Percentiles rank a stretch among this genome's conserved stretches.
These are phyloP conservation scores for Aspergillus versicolor DNA, from an alignment of 2,329 filamentous ascomycete genomes.

Conservation along the genomic window DNA sequence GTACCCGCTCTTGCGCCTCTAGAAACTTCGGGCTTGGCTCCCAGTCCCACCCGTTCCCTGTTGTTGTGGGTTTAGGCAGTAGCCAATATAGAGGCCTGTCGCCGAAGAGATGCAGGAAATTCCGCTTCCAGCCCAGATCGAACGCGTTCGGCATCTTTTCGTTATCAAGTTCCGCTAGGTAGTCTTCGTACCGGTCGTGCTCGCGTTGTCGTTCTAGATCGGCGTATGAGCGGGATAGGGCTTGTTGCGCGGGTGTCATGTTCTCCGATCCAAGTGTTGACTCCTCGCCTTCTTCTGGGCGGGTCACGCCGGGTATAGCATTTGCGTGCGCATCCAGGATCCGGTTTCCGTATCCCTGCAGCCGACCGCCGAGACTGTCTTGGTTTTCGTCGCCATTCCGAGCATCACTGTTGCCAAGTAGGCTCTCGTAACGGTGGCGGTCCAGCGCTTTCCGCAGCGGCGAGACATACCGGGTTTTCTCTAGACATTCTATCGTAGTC, in stretches of 20 bases:
- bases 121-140: conserved; percentile 79
- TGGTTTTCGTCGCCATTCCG: conserved; percentile 27
- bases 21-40: conserved; percentile 79
- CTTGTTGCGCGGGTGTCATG: conserved; percentile 47
- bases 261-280: conserved; percentile 14
- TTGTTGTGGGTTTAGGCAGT: conserved; percentile 79
- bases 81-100: conserved; percentile 70
- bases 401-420: conserved; percentile 29
- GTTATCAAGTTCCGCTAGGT: conserved; percentile 86
- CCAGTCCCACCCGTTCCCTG: conserved; percentile 92
- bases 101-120: conserved; percentile 80
- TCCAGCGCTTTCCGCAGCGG: conserved; percentile 72
- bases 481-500: conserved; percentile 94
- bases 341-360: conserved; percentile 68
- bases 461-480: conserved; percentile 91
- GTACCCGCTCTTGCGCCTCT: conserved; percentile 51
- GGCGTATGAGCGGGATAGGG: conserved; percentile 49
- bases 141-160: conserved; percentile 90
- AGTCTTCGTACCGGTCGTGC: conserved; percentile 69
- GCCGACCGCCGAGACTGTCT: conserved; percentile 39
- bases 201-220: conserved; percentile 64
- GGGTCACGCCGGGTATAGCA: conserved; percentile 73
- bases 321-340: conserved; percentile 80
- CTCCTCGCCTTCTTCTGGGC: conserved; percentile 77
- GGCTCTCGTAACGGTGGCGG: conserved; percentile 58